A percentile compares a stretch with the other conserved stretches of the same genome.
These are phyloP conservation scores for Persicaria maculosa DNA, from an alignment of 148 eudicot species.

Conservation along the genomic window DNA sequence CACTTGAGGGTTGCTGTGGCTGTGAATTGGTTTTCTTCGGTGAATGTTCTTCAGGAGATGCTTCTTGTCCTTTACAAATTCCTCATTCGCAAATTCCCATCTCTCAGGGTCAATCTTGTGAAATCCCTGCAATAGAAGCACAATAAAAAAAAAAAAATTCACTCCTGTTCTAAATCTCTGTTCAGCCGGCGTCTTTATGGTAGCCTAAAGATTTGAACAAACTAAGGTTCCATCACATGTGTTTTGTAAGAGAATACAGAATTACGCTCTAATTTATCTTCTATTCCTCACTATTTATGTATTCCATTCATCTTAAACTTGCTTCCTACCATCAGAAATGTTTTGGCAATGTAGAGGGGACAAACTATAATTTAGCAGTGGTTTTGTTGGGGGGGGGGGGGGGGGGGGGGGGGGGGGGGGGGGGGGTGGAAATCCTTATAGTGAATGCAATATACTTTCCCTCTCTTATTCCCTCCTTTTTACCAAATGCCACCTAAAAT, in stretches of 20 bases:
- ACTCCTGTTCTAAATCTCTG: background rate
- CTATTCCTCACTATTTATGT: background rate
- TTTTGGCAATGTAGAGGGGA: too few relatives aligned
- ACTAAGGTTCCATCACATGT: background rate
- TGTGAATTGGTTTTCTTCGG: slow-evolving; percentile 89
- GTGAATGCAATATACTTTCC: background rate
- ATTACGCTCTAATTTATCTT: background rate
- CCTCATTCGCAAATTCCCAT: slow-evolving; percentile 95
- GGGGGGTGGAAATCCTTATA: too few relatives aligned
- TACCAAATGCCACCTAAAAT: background rate
- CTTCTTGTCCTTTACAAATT: slow-evolving; percentile 69
- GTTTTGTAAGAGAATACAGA: background rate
- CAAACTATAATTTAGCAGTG: too few relatives aligned
- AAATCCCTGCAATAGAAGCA: slow-evolving; percentile 59
- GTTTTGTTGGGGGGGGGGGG: too few relatives aligned
- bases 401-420: too few relatives aligned
- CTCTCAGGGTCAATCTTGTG: slow-evolving; percentile 87
- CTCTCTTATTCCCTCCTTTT: background rate
- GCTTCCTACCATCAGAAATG: background rate
- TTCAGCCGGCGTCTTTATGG: background rate
- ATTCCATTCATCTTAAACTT: background rate
- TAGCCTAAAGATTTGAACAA: background rate
- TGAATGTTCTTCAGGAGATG: slow-evolving; percentile 85
- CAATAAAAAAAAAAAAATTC: background rate
- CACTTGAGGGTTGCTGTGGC: slow-evolving; percentile 81